These are phyloP conservation scores for Aspergillus alliaceus DNA, from an alignment of 2,329 filamentous ascomycete genomes.

Conservation along the genomic window DNA sequence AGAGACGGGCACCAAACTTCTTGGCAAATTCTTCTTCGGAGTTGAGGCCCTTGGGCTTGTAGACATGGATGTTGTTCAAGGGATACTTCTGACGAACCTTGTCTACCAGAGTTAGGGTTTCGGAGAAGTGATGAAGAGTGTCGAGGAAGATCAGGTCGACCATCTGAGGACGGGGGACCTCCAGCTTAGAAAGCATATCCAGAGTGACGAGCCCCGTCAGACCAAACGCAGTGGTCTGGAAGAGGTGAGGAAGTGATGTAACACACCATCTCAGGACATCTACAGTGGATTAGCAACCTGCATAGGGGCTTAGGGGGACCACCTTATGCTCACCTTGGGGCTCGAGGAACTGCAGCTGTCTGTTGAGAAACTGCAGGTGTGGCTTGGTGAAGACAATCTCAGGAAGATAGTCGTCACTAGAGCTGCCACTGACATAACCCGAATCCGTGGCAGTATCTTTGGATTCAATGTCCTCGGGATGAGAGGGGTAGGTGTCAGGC, in stretches of 20 bases:
- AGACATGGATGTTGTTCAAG: constrained; percentile 78
- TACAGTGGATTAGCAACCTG: constrained; percentile 25
- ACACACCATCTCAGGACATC: constrained; percentile 93
- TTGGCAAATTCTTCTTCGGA: constrained; percentile 75
- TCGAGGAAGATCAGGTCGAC: constrained; percentile 71
- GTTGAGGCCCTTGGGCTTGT: constrained; percentile 76
- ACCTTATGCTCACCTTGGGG: constrained; percentile 60
- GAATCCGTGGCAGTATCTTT: constrained; percentile 76
- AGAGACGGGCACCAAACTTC: constrained; percentile 78
- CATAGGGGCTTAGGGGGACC: constrained; percentile 8
- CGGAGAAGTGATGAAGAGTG: constrained; percentile 78
- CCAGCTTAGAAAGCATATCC: constrained; percentile 62
- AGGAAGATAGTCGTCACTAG: constrained; percentile 64
- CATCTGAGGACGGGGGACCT: constrained; percentile 49
- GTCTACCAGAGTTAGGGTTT: constrained; percentile 73
- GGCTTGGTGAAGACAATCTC: constrained; percentile 81
- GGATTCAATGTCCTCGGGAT: constrained; percentile 33
- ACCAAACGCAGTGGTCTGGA: constrained; percentile 81
- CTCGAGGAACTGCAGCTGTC: constrained; percentile 81
- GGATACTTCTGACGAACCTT: constrained; percentile 75
- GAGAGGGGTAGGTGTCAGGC: constrained; percentile 37
- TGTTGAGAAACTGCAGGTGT: constrained; percentile 88
- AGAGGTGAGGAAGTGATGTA: constrained; percentile 84
- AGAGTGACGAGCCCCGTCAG: constrained; percentile 78
- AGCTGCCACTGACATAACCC: constrained; percentile 67